These are phyloP conservation scores for Fusarium albidum DNA, from an alignment of 2,329 filamentous ascomycete species.

Conservation along the genomic window DNA sequence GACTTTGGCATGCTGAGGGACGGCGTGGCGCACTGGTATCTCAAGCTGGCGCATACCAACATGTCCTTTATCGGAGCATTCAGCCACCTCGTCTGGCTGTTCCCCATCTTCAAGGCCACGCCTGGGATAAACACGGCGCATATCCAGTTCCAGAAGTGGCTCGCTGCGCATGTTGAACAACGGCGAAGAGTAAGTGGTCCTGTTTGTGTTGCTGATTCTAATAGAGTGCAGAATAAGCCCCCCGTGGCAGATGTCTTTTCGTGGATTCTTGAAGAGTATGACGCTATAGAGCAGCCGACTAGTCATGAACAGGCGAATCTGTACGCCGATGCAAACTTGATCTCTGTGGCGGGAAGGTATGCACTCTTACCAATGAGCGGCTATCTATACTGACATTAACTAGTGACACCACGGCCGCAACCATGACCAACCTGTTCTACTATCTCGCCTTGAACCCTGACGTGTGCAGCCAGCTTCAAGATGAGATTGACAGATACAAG, in stretches of 20 bases:
- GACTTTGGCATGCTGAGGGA: slow-evolving; percentile 46
- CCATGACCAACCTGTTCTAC: slow-evolving; percentile 45
- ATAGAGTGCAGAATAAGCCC: slow-evolving; percentile 11
- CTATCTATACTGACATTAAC: background rate
- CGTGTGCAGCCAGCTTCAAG: slow-evolving; percentile 40
- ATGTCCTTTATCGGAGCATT: slow-evolving; percentile 37
- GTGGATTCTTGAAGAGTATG: slow-evolving; percentile 42
- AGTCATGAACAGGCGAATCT: slow-evolving; percentile 38
- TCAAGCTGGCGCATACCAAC: slow-evolving; percentile 35
- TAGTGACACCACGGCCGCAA: slow-evolving; percentile 48
- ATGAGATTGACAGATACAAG: slow-evolving; percentile 43
- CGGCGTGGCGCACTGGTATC: slow-evolving; percentile 39
- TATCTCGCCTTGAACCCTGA: slow-evolving; percentile 46
- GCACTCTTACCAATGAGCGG: background rate
- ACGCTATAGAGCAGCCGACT: slow-evolving; percentile 19
- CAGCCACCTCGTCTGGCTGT: slow-evolving; percentile 29
- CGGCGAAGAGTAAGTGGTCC: slow-evolving; percentile 3
- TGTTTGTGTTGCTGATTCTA: background rate
- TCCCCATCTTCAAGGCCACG: slow-evolving; percentile 18
- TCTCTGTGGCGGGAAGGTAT: slow-evolving; percentile 45
- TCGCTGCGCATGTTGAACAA: slow-evolving; percentile 14
- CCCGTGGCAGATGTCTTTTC: slow-evolving; percentile 43
- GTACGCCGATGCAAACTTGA: slow-evolving; percentile 41
- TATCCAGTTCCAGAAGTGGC: slow-evolving; percentile 19
- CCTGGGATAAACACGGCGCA: slow-evolving; percentile 12